Evolutionary conservation across 768 basidiomycete species (phyloP), one percentile per base, ranked within the genome.

Genomic region (Leucosporidium scottii): DNA sequence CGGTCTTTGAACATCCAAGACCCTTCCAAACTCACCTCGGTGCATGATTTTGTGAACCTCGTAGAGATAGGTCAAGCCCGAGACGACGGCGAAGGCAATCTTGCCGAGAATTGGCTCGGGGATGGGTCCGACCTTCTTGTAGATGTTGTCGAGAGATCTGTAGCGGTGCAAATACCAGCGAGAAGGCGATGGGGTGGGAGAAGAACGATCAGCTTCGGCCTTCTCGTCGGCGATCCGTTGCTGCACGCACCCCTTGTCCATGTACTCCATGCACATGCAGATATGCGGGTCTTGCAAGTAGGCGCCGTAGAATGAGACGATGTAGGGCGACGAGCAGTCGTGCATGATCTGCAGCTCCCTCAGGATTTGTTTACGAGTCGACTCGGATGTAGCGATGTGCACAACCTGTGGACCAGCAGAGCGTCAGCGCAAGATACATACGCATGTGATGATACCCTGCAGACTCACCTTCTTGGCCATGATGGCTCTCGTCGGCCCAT

Each of bases 321-420:
- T 99, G 78, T 92, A 90, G 17, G 69, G 69, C 17, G 65, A 67
- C 6, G 36, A 30, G 60, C 70, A 72, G 79, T 96, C 90, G 78
- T 97, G 91, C 94, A 98, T 94, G 82, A 99, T 98, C 75, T 97
- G 94, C 73, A 99, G 82, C 77, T 99, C 96, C 61, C 96, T 87
- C 48, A 98, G 82, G 75, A 99, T 98, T 81, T 99, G 96, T 78
- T 98, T 99, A 70, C 93, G 84, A 39, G 98, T 91, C 3, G 91
- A 85, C 15, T 93, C 94, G 78, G 97, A 97, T 36, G 92, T 93
- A 79, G 94, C 92, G 78, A 96, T 94, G 69, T 93, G 85, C 34
- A 96, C 91, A 77, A 93, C 91, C 93, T 94, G 75, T 4, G 15
- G 10, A 23, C 8, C 7, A 53, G 17, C 7, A 20, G 8, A 20